Evolutionary conservation across 805 yeast genomes (phyloP).

Genomic region (Starmerella davenportii): DNA sequence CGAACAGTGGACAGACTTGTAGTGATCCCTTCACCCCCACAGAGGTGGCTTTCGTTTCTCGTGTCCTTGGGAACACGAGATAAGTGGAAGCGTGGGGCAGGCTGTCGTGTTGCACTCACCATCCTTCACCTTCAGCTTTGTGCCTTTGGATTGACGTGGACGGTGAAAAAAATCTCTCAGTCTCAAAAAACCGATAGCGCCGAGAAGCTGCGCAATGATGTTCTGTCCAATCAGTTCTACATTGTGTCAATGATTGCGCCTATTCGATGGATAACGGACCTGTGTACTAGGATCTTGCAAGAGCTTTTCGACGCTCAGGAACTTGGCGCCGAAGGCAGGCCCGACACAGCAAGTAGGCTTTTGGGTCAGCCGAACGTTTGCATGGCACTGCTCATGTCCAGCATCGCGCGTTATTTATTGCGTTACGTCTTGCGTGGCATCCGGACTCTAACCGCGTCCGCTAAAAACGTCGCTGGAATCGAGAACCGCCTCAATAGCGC

Average conservation of each 20-base stretch:
- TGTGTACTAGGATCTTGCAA: slow-evolving; percentile 52
- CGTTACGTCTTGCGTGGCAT: slow-evolving; percentile 25
- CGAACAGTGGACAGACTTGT: slow-evolving; percentile 51
- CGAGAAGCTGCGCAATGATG: slow-evolving; percentile 28
- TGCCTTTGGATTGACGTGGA: slow-evolving; percentile 56
- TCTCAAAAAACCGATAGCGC: slow-evolving; percentile 10
- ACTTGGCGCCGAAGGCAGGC: slow-evolving; percentile 2
- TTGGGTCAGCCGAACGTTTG: slow-evolving; percentile 15
- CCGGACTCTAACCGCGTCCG: slow-evolving; percentile 18
- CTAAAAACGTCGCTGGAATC: slow-evolving; percentile 9
- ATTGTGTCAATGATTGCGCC: slow-evolving; percentile 38
- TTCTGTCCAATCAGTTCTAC: slow-evolving; percentile 18
- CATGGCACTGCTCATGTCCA: slow-evolving; percentile 22
- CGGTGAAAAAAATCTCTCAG: slow-evolving; percentile 28
- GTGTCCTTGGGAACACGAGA: slow-evolving; percentile 38
- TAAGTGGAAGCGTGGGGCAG: slow-evolving; percentile 30
- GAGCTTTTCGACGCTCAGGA: slow-evolving; percentile 29
- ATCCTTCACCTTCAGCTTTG: slow-evolving; percentile 51
- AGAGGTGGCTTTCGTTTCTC: slow-evolving; percentile 52
- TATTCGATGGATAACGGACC: slow-evolving; percentile 71
- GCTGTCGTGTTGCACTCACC: slow-evolving; percentile 39
- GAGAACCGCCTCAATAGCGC: slow-evolving; percentile 8
- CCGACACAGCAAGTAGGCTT: neutral
- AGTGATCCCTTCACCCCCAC: slow-evolving; percentile 54
- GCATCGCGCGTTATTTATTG: slow-evolving; percentile 23